These are phyloP conservation scores for Suillus discolor DNA, from an alignment of 768 basidiomycete species.

Conservation along the genomic window DNA sequence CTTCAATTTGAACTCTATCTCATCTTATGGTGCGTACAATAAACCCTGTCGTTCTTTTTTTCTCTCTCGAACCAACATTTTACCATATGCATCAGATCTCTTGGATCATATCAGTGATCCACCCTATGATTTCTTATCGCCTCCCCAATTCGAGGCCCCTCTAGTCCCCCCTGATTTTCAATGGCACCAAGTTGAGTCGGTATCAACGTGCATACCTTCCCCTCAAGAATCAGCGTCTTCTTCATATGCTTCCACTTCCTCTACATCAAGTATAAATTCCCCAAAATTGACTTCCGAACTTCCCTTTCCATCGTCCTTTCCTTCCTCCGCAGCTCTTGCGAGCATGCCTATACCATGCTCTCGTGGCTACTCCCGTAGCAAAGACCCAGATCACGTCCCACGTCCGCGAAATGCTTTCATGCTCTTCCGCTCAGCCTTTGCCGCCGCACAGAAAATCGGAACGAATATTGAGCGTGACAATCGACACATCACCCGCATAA, in stretches of 20 bases:
- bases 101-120: neutral
- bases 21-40: conserved; percentile 7
- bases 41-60: neutral
- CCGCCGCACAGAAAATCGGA: conserved; percentile 50
- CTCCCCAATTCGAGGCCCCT: conserved; percentile 11
- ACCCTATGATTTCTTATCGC: conserved; percentile 17
- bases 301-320: conserved; percentile 11
- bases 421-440: conserved; percentile 65
- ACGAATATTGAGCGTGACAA: conserved; percentile 57
- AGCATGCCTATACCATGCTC: conserved; percentile 34
- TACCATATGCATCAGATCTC: neutral
- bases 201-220: conserved; percentile 13
- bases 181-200: conserved; percentile 17
- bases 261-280: conserved; percentile 10
- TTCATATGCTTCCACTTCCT: conserved; percentile 12
- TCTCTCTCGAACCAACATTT: neutral
- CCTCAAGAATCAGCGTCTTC: conserved; percentile 15
- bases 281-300: neutral
- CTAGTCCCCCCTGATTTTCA: conserved; percentile 19
- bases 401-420: conserved; percentile 49
- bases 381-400: conserved; percentile 43
- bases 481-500: conserved; percentile 58
- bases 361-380: conserved; percentile 30
- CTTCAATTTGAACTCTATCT: conserved; percentile 10
- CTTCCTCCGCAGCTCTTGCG: conserved; percentile 24